Percentiles rank a stretch among this genome's conserved stretches.
These are phyloP conservation scores for Boletus edulis DNA, from an alignment of 768 basidiomycete species.

Conservation along the genomic window DNA sequence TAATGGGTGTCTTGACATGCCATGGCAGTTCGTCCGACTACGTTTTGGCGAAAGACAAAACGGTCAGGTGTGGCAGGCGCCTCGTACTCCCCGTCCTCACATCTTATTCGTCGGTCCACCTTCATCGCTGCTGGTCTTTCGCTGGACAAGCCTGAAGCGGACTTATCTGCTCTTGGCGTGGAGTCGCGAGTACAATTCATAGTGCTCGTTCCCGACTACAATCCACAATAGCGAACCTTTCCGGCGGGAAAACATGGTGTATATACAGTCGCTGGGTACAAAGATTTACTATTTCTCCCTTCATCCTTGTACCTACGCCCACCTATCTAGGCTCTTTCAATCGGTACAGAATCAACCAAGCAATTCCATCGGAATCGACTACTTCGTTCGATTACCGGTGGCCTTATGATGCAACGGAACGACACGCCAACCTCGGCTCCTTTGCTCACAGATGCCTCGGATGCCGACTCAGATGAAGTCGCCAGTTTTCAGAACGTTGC, in stretches of 20 bases:
- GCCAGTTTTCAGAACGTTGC: background rate
- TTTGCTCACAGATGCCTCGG: slow-evolving; percentile 3
- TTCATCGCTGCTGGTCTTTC: slow-evolving; percentile 76
- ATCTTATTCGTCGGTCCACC: slow-evolving; percentile 73
- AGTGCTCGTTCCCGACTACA: slow-evolving; percentile 38
- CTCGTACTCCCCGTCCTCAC: slow-evolving; percentile 69
- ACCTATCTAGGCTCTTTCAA: slow-evolving; percentile 5
- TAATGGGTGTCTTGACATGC: background rate
- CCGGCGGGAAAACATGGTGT: slow-evolving; percentile 10
- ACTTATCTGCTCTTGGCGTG: slow-evolving; percentile 61
- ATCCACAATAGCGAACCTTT: slow-evolving; percentile 15
- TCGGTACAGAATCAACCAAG: slow-evolving; percentile 16
- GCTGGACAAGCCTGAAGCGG: slow-evolving; percentile 57
- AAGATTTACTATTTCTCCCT: background rate
- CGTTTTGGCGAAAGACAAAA: slow-evolving; percentile 75
- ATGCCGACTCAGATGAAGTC: background rate
- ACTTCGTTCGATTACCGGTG: slow-evolving; percentile 37
- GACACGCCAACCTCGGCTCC: slow-evolving; percentile 13
- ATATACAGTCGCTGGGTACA: slow-evolving; percentile 19
- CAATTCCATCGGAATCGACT: slow-evolving; percentile 2
- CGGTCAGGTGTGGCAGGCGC: slow-evolving; percentile 70
- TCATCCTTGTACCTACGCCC: slow-evolving; percentile 1
- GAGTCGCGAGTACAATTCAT: slow-evolving; percentile 52
- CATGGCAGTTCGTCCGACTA: slow-evolving; percentile 69
- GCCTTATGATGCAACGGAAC: slow-evolving; percentile 34